phyloP scores from a whole-genome alignment of 352 stramenopile species.

The Pythium periplocum region DNA sequence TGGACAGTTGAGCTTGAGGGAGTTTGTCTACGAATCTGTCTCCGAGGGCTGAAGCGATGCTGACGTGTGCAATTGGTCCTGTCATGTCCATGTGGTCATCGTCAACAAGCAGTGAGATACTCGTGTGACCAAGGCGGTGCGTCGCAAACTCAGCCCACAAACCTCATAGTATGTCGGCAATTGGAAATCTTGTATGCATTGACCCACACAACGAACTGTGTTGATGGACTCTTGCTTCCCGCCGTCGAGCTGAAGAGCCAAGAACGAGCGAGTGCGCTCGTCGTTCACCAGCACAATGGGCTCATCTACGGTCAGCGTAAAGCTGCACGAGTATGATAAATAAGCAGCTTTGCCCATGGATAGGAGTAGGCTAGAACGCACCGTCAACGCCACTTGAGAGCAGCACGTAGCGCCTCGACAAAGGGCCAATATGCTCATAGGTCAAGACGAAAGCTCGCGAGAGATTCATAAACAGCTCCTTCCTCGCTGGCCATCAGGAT shows the following conservation, averaged over 20 bases:
- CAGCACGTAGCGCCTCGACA: slow-evolving; percentile 51
- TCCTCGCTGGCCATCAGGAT: background rate
- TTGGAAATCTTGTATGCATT: slow-evolving; percentile 46
- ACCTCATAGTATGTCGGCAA: slow-evolving; percentile 66
- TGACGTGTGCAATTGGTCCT: slow-evolving; percentile 82
- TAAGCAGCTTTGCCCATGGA: no score
- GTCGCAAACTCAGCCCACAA: background rate
- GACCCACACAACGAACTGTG: slow-evolving; percentile 51
- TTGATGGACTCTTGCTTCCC: slow-evolving; percentile 29
- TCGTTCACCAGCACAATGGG: slow-evolving; percentile 64
- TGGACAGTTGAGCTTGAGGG: slow-evolving; percentile 27
- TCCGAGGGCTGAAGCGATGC: slow-evolving; percentile 61
- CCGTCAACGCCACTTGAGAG: slow-evolving; percentile 67
- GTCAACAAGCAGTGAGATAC: slow-evolving; percentile 19
- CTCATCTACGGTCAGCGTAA: slow-evolving; percentile 31
- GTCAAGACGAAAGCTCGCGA: slow-evolving; percentile 72
- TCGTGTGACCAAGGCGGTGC: no score
- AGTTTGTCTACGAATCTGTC: slow-evolving; percentile 35
- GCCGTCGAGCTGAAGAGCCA: slow-evolving; percentile 41
- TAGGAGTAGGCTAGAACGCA: no score
- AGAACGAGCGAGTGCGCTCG: slow-evolving; percentile 67
- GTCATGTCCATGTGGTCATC: slow-evolving; percentile 18
- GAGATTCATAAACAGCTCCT: slow-evolving; percentile 56
- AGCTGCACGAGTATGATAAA: slow-evolving; percentile 5
- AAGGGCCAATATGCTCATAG: slow-evolving; percentile 67